Base-by-base conservation (phyloP, 306 rosid genomes). In the Psophocarpus tetragonolobus region DNA sequence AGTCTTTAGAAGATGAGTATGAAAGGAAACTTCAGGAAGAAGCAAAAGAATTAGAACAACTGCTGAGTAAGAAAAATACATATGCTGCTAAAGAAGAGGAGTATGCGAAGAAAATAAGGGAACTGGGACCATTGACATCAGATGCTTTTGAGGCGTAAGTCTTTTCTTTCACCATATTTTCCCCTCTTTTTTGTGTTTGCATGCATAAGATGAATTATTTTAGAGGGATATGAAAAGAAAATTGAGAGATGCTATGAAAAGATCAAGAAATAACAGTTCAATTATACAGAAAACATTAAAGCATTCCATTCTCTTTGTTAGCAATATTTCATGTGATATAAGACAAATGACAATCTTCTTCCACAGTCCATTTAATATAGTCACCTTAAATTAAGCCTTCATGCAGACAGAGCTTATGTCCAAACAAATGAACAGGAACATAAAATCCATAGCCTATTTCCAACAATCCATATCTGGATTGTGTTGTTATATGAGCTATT, bases 131-230 rank as follows among this genome's bases (percentile, higher is more conserved):
- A 53, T 81, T 95, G 85, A 85, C 96, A 74, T 92, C 97, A 58
- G 98, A 95, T 89, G 98, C 98, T 70, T 95, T 92, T 87, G 98
- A 95, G 64, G 76, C 85, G 98, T 95, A 95, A 80, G 82, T 30
- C 81, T 79, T 73, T 75, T 64, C 32, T 48, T 62, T 62, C 10
- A 8, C 53, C 35, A 47, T 65, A 11, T 78, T 60, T 32, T 48
- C 21, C 20, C 15, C 72, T 57, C 11, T 36, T 14, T 3, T 44
- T 54, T 65, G 0, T 60, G 4, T 45, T 21, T 42, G 38, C 17
- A 24, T 42, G 38, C 17, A 24, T 23, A 50, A 65, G 36, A 35
- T 64, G 27, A 23, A 32, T 39, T 47, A 1, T 77, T 56, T 30
- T 58, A 38, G 70, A 50, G 76, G 56, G 75, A 23, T 62, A 54